These are phyloP conservation scores for Dillenia turbinata DNA, from an alignment of 164 flowering plant species.

Conservation along the genomic window DNA sequence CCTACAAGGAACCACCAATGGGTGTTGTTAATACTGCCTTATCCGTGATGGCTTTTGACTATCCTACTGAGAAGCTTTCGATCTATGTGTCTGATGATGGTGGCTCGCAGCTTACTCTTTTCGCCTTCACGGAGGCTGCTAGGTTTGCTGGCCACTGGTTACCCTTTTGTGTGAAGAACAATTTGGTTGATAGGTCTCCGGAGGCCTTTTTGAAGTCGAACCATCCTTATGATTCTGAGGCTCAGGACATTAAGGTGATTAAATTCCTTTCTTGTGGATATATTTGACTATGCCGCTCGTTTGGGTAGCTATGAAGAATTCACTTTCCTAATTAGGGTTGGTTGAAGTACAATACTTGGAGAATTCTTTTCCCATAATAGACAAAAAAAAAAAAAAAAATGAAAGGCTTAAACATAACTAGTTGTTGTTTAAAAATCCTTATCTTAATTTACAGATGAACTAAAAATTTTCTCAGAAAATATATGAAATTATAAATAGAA, in stretches of 20 bases:
- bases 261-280: no score
- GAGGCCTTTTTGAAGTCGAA: conserved; percentile 31
- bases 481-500: no score
- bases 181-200: conserved; percentile 31
- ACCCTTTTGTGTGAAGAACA: conserved; percentile 46
- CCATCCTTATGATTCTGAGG: conserved; percentile 10
- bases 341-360: no score
- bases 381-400: no score
- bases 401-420: no score
- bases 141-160: conserved; percentile 51
- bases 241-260: conserved; percentile 39
- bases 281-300: no score
- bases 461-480: no score
- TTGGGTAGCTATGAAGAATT: no score
- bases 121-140: conserved; percentile 62
- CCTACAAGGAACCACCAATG: conserved; percentile 59
- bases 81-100: conserved; percentile 67
- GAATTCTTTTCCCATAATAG: no score
- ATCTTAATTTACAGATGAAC: no score
- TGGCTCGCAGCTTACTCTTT: conserved; percentile 50
- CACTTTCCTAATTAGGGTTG: no score
- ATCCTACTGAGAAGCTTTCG: conserved; percentile 51
- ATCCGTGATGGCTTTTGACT: conserved; percentile 63
- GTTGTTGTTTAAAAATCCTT: no score
- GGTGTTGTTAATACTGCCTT: conserved; percentile 47